Evolutionary conservation across 306 rosid genomes (phyloP), one percentile per base, ranked within the genome.

Genomic region (Rosa chinensis): DNA sequence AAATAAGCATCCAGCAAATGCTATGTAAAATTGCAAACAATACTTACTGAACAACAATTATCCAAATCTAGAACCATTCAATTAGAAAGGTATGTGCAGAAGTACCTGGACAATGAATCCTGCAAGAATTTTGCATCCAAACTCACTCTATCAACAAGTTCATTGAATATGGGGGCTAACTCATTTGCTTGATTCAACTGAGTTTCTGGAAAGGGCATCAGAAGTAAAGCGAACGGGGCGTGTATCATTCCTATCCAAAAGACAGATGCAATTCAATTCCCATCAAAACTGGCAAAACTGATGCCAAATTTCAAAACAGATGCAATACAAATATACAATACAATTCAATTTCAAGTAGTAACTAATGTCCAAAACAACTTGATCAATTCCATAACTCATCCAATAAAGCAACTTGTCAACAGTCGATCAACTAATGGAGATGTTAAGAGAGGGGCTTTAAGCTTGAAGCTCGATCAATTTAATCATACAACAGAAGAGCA

Each of bases 81-180:
- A 76, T 35, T 52, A 0, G n/a, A 76, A 44, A 37, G 2, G 59
- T 23, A 14, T 5, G 50, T 12, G 56, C 35, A 48, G 13, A 63
- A 18, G 47, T 82, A 87, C 98, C 90, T 92, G 74, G 93, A 92
- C 48, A 94, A 84, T 32, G 97, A 85, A 53, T 92, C 89, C 70
- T 92, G 98, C 23, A 94, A 89, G 83, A 92, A 94, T 12, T 89
- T 82, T 18, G 86, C 97, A 82, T 94, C 97, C 89, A 89, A 83
- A 88, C 97, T 94, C 59, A 92, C 95, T 37, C 89, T 85, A 88
- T 94, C 97, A 55, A 92, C 96, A 49, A 94, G 93, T 78, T 92
- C 93, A 77, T 89, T 94, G 66, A 94, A 89, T 20, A 94, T 72
- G 70, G 98, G 92, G 20, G 97, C 88, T 43, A 92, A 81, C 32